Conservation (phyloP, 345 rosid species). For the Citrus inodora region DNA sequence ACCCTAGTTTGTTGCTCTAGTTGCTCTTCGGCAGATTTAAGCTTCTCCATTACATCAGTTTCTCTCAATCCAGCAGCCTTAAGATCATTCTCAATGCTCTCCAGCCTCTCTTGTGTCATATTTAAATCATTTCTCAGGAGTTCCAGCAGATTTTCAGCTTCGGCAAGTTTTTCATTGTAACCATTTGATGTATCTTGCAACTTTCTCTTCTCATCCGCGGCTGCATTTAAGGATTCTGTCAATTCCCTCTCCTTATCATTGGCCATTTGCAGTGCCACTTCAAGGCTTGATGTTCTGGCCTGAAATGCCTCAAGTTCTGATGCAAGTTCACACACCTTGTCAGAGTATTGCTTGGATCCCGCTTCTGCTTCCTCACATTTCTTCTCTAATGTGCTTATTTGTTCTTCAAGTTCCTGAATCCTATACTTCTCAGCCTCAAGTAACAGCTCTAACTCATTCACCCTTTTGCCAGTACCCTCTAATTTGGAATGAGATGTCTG, state of each 20-base stretch:
- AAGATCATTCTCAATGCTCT: constrained; percentile 62
- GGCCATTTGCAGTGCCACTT: constrained; percentile 59
- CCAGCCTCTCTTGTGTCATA: constrained; percentile 58
- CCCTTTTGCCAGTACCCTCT: constrained; percentile 69
- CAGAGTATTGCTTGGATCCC: constrained; percentile 45
- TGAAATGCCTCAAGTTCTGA: constrained; percentile 73
- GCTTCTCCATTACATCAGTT: constrained; percentile 61
- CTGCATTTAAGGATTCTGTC: constrained; percentile 48
- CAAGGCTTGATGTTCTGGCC: constrained; percentile 66
- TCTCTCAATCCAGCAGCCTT: constrained; percentile 62
- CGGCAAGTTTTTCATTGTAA: constrained; percentile 54
- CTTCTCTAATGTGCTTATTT: constrained; percentile 58
- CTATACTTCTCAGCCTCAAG: constrained; percentile 87
- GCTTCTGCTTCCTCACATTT: constrained; percentile 64
- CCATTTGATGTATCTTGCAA: constrained; percentile 52
- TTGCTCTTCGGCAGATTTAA: constrained; percentile 72
- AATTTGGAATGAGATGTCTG: constrained; percentile 64
- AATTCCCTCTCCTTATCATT: constrained; percentile 60
- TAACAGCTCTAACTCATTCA: constrained; percentile 74
- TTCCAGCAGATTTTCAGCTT: constrained; percentile 64
- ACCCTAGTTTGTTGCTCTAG: constrained; percentile 49
- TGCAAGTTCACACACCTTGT: constrained; percentile 57
- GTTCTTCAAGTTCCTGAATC: constrained; percentile 93
- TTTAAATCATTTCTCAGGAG: constrained; percentile 65
- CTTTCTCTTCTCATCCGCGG: constrained; percentile 61